These are phyloP conservation scores for Amanita pallidorosea DNA, from an alignment of 768 basidiomycete species.

Conservation along the genomic window DNA sequence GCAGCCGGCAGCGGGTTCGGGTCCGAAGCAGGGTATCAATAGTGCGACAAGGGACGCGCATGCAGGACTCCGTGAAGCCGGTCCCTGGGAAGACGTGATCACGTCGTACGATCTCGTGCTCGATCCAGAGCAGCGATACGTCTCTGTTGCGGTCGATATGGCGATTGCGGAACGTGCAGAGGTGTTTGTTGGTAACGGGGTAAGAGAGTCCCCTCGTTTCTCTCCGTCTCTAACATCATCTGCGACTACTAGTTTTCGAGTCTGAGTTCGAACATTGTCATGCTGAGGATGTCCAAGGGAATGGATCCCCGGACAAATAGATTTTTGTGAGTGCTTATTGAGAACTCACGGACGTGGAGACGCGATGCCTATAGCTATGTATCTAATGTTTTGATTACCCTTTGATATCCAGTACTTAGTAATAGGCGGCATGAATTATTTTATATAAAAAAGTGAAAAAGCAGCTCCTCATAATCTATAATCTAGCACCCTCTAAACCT, in stretches of 20 bases:
- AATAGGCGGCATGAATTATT: too few relatives aligned
- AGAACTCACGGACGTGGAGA: background rate
- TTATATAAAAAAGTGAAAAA: too few relatives aligned
- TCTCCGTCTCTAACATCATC: conserved; percentile 3
- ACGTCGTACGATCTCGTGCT: conserved; percentile 25
- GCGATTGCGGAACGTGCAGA: conserved; percentile 45
- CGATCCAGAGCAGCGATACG: conserved; percentile 33
- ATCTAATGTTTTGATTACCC: background rate
- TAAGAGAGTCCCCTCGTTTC: conserved; percentile 19
- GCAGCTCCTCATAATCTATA: too few relatives aligned
- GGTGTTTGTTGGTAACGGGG: conserved; percentile 53
- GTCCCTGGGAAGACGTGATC: conserved; percentile 41
- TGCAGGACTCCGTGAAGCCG: background rate
- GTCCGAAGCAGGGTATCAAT: conserved; percentile 27
- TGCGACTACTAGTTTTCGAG: conserved; percentile 30
- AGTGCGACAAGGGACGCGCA: conserved; percentile 22
- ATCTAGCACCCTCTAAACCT: conserved; percentile 24
- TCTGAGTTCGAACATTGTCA: conserved; percentile 37
- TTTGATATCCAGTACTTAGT: background rate
- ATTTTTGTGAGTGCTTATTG: conserved; percentile 22
- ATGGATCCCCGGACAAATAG: conserved; percentile 25
- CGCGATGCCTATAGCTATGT: background rate
- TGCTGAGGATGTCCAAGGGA: conserved; percentile 34
- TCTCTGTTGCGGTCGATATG: conserved; percentile 50
- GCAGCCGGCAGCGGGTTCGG: conserved; percentile 13